Evolutionary conservation across 169 alveolate species (phyloP).

Genomic region (Neospora caninum): DNA sequence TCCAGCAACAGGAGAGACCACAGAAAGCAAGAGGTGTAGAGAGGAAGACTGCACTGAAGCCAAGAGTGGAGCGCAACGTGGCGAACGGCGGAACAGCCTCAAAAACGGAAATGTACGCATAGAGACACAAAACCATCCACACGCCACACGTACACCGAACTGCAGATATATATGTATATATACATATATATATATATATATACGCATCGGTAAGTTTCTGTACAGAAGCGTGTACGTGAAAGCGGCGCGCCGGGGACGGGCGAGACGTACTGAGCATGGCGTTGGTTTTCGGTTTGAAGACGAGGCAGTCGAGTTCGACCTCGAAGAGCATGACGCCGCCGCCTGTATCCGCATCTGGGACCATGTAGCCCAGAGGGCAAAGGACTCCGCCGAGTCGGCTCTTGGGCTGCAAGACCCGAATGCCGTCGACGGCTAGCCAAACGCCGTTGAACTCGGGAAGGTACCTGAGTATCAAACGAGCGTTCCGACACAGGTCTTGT

Average conservation of each 20-base stretch:
- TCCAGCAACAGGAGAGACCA: too few species aligned
- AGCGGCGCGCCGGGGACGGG: not conserved
- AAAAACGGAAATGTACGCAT: not conserved
- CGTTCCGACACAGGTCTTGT: not conserved
- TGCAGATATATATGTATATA: not conserved
- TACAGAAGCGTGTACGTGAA: not conserved
- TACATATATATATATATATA: not conserved
- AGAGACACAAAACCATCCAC: too few species aligned
- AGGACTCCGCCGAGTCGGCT: not conserved
- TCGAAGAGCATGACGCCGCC: constrained; percentile 35
- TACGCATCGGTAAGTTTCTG: not conserved
- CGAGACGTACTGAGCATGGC: constrained; percentile 3
- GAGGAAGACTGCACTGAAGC: not conserved
- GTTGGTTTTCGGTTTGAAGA: constrained; percentile 7
- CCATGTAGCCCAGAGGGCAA: constrained; percentile 12
- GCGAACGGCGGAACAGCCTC: not conserved
- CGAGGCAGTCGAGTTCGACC: constrained; percentile 24
- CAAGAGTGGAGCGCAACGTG: not conserved
- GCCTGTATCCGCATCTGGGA: constrained; percentile 6
- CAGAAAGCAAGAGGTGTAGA: too few species aligned
- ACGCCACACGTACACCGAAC: too few species aligned
- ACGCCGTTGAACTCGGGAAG: constrained; percentile 36
- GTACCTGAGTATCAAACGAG: not conserved
- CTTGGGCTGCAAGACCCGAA: not conserved
- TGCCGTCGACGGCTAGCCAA: constrained; percentile 4